These are phyloP conservation scores for Noccaea bulbosa DNA, from an alignment of 345 rosid species.

Conservation along the genomic window DNA sequence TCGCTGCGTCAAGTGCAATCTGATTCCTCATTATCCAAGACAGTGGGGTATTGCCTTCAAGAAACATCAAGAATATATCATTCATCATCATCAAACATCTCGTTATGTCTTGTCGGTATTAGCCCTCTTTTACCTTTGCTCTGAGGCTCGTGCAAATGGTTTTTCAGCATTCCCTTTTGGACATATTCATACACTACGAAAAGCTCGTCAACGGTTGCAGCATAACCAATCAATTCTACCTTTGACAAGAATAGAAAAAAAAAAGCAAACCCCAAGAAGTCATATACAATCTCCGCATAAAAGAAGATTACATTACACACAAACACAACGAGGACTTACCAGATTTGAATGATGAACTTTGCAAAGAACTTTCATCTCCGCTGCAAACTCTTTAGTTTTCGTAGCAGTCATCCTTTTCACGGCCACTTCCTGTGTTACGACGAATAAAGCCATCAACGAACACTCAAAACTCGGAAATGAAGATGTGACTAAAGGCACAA, in stretches of 20 bases:
- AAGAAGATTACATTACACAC: background rate
- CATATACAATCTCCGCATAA: constrained; percentile 23
- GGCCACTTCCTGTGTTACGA: constrained; percentile 70
- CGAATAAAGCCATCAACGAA: background rate
- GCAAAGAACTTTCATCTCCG: constrained; percentile 97
- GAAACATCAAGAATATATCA: constrained; percentile 15
- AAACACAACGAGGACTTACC: constrained; percentile 51
- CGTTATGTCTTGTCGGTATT: constrained; percentile 2
- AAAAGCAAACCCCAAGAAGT: constrained; percentile 46
- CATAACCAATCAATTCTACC: constrained; percentile 97
- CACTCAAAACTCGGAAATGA: background rate
- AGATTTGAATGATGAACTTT: constrained; percentile 95
- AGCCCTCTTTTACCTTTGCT: constrained; percentile 65
- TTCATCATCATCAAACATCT: background rate
- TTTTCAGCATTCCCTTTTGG: constrained; percentile 82
- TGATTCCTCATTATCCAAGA: constrained; percentile 94
- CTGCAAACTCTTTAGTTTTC: constrained; percentile 86
- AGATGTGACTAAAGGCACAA: constrained; percentile 8
- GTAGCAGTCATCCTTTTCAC: constrained; percentile 92
- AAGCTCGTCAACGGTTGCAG: constrained; percentile 75
- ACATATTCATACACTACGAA: constrained; percentile 92
- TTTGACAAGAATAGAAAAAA: constrained; percentile 61
- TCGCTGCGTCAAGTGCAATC: constrained; percentile 90
- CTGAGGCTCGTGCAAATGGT: constrained; percentile 88
- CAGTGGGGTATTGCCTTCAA: constrained; percentile 77